These are phyloP conservation scores for Hanseniaspora pseudoguilliermondii DNA, from an alignment of 805 yeast genomes.

Conservation along the genomic window DNA sequence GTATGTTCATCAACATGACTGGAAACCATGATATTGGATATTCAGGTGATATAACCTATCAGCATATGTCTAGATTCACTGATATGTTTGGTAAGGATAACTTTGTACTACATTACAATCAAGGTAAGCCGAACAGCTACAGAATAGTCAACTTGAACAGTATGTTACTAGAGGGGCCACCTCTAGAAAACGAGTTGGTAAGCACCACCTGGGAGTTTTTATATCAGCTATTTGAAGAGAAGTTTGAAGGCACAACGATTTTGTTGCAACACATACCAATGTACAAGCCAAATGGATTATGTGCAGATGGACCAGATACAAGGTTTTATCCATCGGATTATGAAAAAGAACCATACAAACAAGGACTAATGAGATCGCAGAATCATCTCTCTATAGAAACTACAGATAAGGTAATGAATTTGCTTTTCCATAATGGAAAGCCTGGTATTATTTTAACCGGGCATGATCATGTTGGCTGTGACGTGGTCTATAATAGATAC, in stretches of 20 bases:
- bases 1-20: conserved; percentile 66
- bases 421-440: conserved; percentile 52
- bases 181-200: conserved; percentile 57
- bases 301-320: conserved; percentile 75
- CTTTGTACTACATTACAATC: conserved; percentile 60
- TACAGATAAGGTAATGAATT: conserved; percentile 52
- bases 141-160: conserved; percentile 81
- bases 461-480: conserved; percentile 94
- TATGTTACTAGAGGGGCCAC: conserved; percentile 80
- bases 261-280: conserved; percentile 83
- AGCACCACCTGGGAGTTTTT: conserved; percentile 64
- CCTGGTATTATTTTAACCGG: conserved; percentile 82
- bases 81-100: conserved; percentile 73
- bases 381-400: conserved; percentile 65
- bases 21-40: conserved; percentile 97
- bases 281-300: conserved; percentile 66
- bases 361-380: conserved; percentile 64
- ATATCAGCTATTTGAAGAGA: conserved; percentile 39
- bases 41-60: conserved; percentile 86
- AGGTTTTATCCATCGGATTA: conserved; percentile 43
- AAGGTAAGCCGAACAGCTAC: conserved; percentile 59
- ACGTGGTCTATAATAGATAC: conserved; percentile 41
- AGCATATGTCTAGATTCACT: conserved; percentile 70
- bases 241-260: conserved; percentile 67
- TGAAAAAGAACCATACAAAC: conserved; percentile 51